phyloP scores from a whole-genome alignment of 805 yeast genomes.

The Blastobotrys muscicola region DNA sequence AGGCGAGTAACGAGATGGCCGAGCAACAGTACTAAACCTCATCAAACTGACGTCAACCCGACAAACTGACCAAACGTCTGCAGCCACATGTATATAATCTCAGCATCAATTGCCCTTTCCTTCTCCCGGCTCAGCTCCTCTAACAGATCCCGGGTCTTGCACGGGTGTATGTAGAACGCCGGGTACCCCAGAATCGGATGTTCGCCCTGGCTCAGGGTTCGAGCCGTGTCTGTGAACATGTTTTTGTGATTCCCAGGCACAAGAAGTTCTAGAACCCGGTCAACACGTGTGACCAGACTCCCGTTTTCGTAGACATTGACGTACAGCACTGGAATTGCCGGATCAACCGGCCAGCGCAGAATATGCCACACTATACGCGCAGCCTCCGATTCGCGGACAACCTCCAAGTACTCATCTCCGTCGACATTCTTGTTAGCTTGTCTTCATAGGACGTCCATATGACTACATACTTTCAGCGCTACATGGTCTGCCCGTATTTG shows the following conservation, averaged over 20 bases:
- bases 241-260: slow-evolving; percentile 4
- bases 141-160: slow-evolving; percentile 29
- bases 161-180: slow-evolving; percentile 33
- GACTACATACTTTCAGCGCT: not conserved
- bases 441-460: no score
- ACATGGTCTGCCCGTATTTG: no score
- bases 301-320: slow-evolving; percentile 13
- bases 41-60: slow-evolving; percentile 17
- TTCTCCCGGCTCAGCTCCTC: slow-evolving; percentile 11
- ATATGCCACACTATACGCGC: slow-evolving; percentile 12
- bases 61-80: slow-evolving; percentile 24
- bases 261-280: slow-evolving; percentile 4
- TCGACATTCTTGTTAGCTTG: not conserved
- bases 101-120: slow-evolving; percentile 3
- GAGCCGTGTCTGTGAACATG: slow-evolving; percentile 2
- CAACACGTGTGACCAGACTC: slow-evolving; percentile 9
- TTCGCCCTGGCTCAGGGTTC: slow-evolving; percentile 18
- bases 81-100: slow-evolving; percentile 20
- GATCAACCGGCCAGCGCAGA: slow-evolving; percentile 23
- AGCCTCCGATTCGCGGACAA: not conserved
- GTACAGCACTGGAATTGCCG: slow-evolving; percentile 24
- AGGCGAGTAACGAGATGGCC: not conserved
- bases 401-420: not conserved
- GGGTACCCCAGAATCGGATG: slow-evolving; percentile 24
- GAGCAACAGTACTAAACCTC: slow-evolving; percentile 5